phyloP scores from a whole-genome alignment of 441 rosid species.

The Pelargonium cotyledonis region DNA sequence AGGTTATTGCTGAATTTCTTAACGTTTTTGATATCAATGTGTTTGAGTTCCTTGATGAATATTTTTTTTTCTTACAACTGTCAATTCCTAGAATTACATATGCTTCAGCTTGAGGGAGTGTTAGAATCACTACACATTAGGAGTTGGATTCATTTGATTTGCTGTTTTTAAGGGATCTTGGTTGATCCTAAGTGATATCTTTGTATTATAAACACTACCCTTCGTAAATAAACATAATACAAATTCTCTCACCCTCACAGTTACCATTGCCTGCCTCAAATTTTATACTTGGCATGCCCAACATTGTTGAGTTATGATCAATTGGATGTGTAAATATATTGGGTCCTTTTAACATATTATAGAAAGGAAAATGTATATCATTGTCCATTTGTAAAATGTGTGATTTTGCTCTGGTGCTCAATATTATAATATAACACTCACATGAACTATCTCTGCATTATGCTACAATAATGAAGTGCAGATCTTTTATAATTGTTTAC shows the following conservation, averaged over 20 bases:
- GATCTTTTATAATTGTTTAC: background rate
- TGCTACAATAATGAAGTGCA: background rate
- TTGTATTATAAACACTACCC: too few relatives aligned
- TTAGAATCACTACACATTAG: background rate
- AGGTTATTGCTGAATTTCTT: slow-evolving; percentile 44
- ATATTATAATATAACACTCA: background rate
- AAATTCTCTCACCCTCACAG: too few relatives aligned
- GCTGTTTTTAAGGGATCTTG: too few relatives aligned
- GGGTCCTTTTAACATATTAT: background rate
- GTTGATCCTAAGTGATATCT: too few relatives aligned
- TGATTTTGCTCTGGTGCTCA: background rate
- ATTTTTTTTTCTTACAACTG: background rate
- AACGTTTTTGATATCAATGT: background rate
- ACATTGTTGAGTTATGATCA: too few relatives aligned
- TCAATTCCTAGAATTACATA: background rate
- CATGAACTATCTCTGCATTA: background rate
- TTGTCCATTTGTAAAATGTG: background rate
- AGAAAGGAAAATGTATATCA: background rate
- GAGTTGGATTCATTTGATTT: background rate
- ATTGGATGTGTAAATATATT: background rate
- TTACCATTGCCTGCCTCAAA: too few relatives aligned
- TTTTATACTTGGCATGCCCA: background rate
- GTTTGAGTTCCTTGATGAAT: background rate
- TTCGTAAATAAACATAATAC: too few relatives aligned
- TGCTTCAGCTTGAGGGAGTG: background rate